phyloP scores from a whole-genome alignment of 148 eudicot species.

The Suaeda aralocaspica region DNA sequence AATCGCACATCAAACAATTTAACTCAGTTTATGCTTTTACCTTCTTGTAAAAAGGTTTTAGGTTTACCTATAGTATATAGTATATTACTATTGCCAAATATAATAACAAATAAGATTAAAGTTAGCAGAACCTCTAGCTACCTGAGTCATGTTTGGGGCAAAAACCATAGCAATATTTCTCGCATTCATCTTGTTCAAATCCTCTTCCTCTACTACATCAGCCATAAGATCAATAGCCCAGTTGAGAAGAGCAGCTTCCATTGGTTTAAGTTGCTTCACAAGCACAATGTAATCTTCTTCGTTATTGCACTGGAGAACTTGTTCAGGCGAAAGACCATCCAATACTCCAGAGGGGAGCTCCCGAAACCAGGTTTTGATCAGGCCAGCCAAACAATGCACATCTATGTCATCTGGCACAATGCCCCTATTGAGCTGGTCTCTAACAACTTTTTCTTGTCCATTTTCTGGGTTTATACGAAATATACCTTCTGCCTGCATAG shows the following conservation, averaged over 20 bases:
- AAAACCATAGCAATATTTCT: slow-evolving; percentile 93
- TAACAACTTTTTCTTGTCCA: slow-evolving; percentile 63
- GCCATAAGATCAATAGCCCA: slow-evolving; percentile 98
- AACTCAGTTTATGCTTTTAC: too few species aligned
- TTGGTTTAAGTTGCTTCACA: slow-evolving; percentile 69
- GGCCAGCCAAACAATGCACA: slow-evolving; percentile 82
- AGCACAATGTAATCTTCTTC: slow-evolving; percentile 72
- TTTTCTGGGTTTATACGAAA: slow-evolving; percentile 91
- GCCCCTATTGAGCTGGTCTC: slow-evolving; percentile 77
- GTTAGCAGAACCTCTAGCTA: slow-evolving; percentile 11
- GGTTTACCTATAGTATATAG: too few species aligned
- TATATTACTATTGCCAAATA: too few species aligned
- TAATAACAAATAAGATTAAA: too few species aligned
- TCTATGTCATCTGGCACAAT: slow-evolving; percentile 81
- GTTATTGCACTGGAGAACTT: slow-evolving; percentile 64
- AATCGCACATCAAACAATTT: too few species aligned
- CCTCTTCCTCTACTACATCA: slow-evolving; percentile 95
- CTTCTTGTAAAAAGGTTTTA: too few species aligned
- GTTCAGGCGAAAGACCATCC: slow-evolving; percentile 80
- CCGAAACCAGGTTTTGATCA: slow-evolving; percentile 89
- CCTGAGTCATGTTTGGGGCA: slow-evolving; percentile 98
- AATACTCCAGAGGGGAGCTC: slow-evolving; percentile 91
- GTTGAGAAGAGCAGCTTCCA: slow-evolving; percentile 66
- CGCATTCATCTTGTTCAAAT: slow-evolving; percentile 85
- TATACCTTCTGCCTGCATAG: slow-evolving; percentile 75